Evolutionary conservation across 208 protist genomes (phyloP).

Genomic region (Acanthamoeba quina): DNA sequence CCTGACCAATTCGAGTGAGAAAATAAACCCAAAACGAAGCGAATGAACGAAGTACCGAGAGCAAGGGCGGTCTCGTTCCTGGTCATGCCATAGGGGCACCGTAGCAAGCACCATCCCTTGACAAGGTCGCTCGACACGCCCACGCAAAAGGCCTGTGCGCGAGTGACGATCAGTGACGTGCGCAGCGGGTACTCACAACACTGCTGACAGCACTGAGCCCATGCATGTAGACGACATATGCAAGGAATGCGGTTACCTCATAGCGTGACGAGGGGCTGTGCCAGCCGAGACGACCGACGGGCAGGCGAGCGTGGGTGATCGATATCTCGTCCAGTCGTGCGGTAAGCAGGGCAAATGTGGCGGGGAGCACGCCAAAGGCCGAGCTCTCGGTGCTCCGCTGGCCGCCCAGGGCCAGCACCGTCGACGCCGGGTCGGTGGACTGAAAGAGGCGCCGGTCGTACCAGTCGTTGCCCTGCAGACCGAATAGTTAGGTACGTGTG

Average conservation of each 20-base stretch:
- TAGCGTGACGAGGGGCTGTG: background rate
- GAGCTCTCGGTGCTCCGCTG: background rate
- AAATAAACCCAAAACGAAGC: background rate
- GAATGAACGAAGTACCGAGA: background rate
- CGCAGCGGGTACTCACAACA: background rate
- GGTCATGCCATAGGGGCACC: conserved; percentile 15
- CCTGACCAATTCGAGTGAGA: background rate
- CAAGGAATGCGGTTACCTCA: background rate
- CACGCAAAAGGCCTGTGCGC: conserved; percentile 27
- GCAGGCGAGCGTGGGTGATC: conserved; percentile 14
- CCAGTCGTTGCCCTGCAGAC: conserved; percentile 50
- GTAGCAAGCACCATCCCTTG: conserved; percentile 3
- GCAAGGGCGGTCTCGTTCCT: conserved; percentile 5
- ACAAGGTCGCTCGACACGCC: conserved; percentile 17
- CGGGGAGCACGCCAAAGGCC: background rate
- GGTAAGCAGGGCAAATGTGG: background rate
- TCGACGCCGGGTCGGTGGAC: background rate
- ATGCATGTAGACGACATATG: too few relatives aligned
- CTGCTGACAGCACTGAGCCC: background rate
- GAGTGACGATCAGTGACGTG: background rate
- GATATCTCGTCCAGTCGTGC: conserved; percentile 47
- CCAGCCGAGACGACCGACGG: conserved; percentile 21
- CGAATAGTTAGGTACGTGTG: too few relatives aligned
- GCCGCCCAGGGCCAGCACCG: conserved; percentile 25
- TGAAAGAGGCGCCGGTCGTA: conserved; percentile 24